Percentiles rank a stretch among this genome's conserved stretches.
Conservation (phyloP, 306 rosid species). For the Hylodesmum podocarpum region DNA sequence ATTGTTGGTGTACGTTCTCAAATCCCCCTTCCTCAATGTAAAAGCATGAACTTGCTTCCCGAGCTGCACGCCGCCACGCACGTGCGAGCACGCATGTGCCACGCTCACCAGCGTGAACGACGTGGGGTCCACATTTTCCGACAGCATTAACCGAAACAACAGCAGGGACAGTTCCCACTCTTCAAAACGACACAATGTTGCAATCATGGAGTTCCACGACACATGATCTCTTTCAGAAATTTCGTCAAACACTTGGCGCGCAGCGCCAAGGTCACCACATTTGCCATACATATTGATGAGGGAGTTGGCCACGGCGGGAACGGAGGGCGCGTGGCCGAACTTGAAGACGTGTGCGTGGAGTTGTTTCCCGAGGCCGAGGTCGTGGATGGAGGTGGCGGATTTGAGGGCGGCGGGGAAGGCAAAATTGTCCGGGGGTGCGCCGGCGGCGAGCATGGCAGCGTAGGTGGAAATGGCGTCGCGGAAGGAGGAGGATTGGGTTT, state of each 20-base stretch:
- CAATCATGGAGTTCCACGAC: constrained; percentile 83
- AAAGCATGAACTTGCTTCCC: constrained; percentile 79
- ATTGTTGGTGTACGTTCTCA: constrained; percentile 61
- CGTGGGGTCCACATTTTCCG: constrained; percentile 53
- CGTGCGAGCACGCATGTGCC: constrained; percentile 69
- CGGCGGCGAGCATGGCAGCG: constrained; percentile 41
- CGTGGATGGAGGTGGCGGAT: constrained; percentile 50
- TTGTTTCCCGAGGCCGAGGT: constrained; percentile 60
- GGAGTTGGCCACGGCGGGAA: constrained; percentile 61
- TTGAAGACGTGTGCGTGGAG: constrained; percentile 66
- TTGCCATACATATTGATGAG: constrained; percentile 75
- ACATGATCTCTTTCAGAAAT: constrained; percentile 62
- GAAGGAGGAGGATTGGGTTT: constrained; percentile 50
- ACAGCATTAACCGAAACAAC: constrained; percentile 55
- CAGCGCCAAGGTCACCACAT: constrained; percentile 53
- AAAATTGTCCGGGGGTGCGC: constrained; percentile 60
- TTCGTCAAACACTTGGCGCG: constrained; percentile 57
- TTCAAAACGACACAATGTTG: constrained; percentile 54
- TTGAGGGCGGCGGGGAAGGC: constrained; percentile 82
- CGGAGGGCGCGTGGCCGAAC: constrained; percentile 48
- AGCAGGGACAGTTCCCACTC: constrained; percentile 69
- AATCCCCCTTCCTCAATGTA: constrained; percentile 49
- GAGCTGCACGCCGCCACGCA: constrained; percentile 48
- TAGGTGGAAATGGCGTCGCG: constrained; percentile 61
- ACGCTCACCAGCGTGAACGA: constrained; percentile 75